Evolutionary conservation across 371 early-diverging fungal species (phyloP).

Genomic region (Capniomyces stellatus): DNA sequence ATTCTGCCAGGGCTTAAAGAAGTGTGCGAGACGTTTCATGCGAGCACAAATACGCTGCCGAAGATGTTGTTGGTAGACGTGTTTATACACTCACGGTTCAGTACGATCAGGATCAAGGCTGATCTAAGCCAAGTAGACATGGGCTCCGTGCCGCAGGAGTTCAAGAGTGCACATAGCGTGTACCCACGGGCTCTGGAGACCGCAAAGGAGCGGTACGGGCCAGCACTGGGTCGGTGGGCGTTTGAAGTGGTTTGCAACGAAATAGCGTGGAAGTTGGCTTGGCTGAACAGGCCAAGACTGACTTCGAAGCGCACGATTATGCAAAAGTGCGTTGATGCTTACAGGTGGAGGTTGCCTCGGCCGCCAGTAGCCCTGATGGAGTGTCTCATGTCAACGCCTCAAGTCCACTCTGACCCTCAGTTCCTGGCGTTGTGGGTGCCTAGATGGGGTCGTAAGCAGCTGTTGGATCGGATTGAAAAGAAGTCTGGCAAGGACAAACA

Average conservation of each 20-base stretch:
- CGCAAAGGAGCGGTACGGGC: slow-evolving; percentile 24
- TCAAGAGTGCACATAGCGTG: slow-evolving; percentile 37
- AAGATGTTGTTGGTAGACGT: slow-evolving; percentile 32
- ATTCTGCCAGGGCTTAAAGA: not conserved
- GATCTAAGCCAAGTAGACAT: slow-evolving; percentile 35
- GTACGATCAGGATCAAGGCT: slow-evolving; percentile 34
- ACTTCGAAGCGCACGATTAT: slow-evolving; percentile 31
- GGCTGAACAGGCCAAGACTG: slow-evolving; percentile 38
- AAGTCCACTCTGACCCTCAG: not conserved
- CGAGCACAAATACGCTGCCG: not conserved
- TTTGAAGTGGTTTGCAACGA: slow-evolving; percentile 44
- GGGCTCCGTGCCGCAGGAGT: slow-evolving; percentile 27
- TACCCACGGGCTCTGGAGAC: slow-evolving; percentile 36
- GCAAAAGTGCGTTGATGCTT: slow-evolving; percentile 46
- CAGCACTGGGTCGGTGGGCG: slow-evolving; percentile 33
- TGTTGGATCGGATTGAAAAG: not conserved
- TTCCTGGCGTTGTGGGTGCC: slow-evolving; percentile 4
- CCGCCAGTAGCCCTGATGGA: slow-evolving; percentile 18
- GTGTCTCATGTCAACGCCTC: slow-evolving; percentile 6
- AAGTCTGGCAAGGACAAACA: not conserved
- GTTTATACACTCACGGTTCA: slow-evolving; percentile 26
- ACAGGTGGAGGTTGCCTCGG: slow-evolving; percentile 19
- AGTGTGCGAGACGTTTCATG: slow-evolving; percentile 1
- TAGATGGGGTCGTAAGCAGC: slow-evolving; percentile 2
- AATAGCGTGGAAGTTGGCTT: slow-evolving; percentile 51